Percentiles rank a stretch among this genome's conserved stretches.
Conservation (phyloP, 495 filamentous ascomycete species). For the Platismatia glauca region DNA sequence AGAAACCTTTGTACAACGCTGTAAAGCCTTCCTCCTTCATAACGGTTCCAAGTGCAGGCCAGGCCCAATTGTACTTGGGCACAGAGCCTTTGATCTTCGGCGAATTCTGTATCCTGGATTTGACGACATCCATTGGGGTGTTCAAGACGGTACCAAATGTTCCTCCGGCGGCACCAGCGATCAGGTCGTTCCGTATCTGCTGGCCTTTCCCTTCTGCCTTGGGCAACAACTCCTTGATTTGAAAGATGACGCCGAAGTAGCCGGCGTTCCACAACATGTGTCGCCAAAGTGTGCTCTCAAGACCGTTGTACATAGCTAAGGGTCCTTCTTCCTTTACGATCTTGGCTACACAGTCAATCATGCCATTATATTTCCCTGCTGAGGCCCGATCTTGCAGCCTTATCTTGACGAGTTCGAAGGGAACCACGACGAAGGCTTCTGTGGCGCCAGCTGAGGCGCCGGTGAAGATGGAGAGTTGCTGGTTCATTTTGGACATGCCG, state of each 20-base stretch:
- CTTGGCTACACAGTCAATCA: constrained; percentile 82
- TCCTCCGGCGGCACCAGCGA: constrained; percentile 80
- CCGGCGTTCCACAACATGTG: constrained; percentile 96
- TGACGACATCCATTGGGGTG: constrained; percentile 96
- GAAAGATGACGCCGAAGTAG: constrained; percentile 98
- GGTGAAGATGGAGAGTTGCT: constrained; percentile 79
- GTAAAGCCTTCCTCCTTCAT: constrained; percentile 87
- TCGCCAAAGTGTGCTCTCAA: constrained; percentile 93
- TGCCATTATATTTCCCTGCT: constrained; percentile 88
- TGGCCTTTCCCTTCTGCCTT: constrained; percentile 66
- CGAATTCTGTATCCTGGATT: constrained; percentile 92
- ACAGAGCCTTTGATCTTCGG: constrained; percentile 65
- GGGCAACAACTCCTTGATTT: constrained; percentile 77
- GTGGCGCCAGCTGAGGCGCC: constrained; percentile 92
- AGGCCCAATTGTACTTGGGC: constrained; percentile 98
- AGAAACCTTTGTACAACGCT: constrained; percentile 94
- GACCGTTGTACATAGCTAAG: constrained; percentile 87
- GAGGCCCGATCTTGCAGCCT: constrained; percentile 90
- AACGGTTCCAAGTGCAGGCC: constrained; percentile 72
- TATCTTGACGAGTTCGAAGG: constrained; percentile 94
- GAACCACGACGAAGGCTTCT: constrained; percentile 89
- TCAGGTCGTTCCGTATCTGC: constrained; percentile 76
- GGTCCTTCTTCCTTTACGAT: constrained; percentile 76
- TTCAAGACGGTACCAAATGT: constrained; percentile 90
- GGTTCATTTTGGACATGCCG: constrained; percentile 76